Conservation (phyloP, 768 basidiomycete species). For the Suillus variegatus region DNA sequence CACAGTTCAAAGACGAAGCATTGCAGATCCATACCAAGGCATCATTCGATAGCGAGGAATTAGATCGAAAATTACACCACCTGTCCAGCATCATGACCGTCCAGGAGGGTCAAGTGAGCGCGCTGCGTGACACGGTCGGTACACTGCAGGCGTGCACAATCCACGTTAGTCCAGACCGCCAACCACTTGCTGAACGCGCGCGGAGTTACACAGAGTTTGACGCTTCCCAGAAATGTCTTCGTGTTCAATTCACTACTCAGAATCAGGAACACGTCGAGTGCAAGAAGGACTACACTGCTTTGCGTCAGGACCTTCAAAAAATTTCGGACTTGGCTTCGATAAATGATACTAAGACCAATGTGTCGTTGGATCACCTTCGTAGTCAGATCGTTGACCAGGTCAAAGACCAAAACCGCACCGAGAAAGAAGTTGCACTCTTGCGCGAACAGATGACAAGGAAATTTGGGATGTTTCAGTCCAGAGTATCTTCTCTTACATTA, state of each 20-base stretch:
- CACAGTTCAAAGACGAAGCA: not conserved
- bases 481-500: constrained; percentile 2
- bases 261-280: not conserved
- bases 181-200: not conserved
- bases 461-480: not conserved
- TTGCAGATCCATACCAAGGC: not conserved
- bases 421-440: constrained; percentile 2
- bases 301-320: not conserved
- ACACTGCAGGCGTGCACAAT: not conserved
- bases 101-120: not conserved
- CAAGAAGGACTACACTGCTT: not conserved
- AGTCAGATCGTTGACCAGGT: not conserved
- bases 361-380: not conserved
- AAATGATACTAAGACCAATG: not conserved
- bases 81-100: not conserved
- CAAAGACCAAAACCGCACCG: not conserved
- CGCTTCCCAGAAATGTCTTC: not conserved
- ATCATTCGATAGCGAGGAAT: not conserved
- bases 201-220: not conserved
- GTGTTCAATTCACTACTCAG: not conserved
- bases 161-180: not conserved
- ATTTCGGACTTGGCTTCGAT: not conserved
- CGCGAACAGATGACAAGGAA: not conserved
- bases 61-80: not conserved
- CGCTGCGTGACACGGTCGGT: not conserved